phyloP scores from a whole-genome alignment of 331 rosid genomes.

The Erythrophleum ivorense region DNA sequence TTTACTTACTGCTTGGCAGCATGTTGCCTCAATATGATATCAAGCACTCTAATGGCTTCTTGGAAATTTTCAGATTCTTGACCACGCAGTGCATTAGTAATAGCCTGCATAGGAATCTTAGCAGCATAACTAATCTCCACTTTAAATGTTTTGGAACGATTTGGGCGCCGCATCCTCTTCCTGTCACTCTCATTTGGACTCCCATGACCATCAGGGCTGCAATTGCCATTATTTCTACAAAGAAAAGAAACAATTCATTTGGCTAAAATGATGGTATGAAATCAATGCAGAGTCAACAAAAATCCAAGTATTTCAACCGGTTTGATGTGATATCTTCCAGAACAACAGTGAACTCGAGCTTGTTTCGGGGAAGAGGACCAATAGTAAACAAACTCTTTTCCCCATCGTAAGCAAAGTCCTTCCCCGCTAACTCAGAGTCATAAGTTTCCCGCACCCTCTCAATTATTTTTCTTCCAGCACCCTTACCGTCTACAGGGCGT shows the following conservation, averaged over 20 bases:
- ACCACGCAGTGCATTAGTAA: slow-evolving; percentile 78
- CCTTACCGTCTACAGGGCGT: slow-evolving; percentile 89
- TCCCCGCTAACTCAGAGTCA: slow-evolving; percentile 67
- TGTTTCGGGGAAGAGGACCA: slow-evolving; percentile 86
- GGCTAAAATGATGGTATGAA: not conserved
- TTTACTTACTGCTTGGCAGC: slow-evolving; percentile 85
- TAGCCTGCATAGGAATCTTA: slow-evolving; percentile 80
- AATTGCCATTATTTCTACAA: slow-evolving; percentile 67
- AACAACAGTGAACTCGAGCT: slow-evolving; percentile 80
- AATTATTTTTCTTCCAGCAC: slow-evolving; percentile 74
- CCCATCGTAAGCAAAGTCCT: slow-evolving; percentile 90
- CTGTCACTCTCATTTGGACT: slow-evolving; percentile 69
- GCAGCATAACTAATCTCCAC: slow-evolving; percentile 91
- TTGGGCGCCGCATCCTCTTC: slow-evolving; percentile 76
- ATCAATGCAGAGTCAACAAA: not conserved
- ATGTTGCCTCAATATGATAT: slow-evolving; percentile 87
- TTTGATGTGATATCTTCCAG: slow-evolving; percentile 68
- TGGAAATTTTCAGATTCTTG: slow-evolving; percentile 83
- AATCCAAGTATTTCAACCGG: slow-evolving; percentile 51
- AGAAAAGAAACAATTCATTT: not conserved
- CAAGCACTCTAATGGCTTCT: slow-evolving; percentile 88
- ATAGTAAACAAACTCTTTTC: slow-evolving; percentile 88
- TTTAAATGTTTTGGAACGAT: slow-evolving; percentile 65
- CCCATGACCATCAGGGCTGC: slow-evolving; percentile 61
- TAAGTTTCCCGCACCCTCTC: slow-evolving; percentile 86